phyloP scores from a whole-genome alignment of 2,329 filamentous ascomycete species.

The Exserohilum rostratum region DNA sequence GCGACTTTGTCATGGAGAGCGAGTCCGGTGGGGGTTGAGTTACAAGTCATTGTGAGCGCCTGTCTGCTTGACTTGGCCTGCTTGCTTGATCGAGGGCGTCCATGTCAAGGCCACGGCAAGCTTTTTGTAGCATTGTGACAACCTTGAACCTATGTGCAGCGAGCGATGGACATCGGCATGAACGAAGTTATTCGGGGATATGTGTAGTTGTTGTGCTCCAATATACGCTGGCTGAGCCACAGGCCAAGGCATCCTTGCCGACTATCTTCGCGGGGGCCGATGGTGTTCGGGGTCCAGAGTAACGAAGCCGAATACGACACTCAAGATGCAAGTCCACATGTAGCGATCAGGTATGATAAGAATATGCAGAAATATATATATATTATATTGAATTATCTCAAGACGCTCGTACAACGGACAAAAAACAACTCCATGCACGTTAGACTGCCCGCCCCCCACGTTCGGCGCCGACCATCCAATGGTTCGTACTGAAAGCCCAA shows the following conservation, averaged over 20 bases:
- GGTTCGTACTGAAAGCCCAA: too few species aligned
- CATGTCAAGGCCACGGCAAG: too few species aligned
- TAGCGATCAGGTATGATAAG: too few species aligned
- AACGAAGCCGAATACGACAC: too few species aligned
- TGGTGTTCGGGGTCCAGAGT: too few species aligned
- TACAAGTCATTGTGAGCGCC: conserved; percentile 19
- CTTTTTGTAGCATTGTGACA: neutral
- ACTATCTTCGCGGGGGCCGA: conserved; percentile 12
- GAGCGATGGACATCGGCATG: neutral
- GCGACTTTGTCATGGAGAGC: conserved; percentile 48
- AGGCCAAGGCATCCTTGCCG: conserved; percentile 18
- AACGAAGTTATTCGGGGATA: neutral
- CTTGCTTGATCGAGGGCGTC: neutral
- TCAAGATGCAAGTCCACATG: too few species aligned
- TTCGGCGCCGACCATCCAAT: too few species aligned
- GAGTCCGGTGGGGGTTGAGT: conserved; percentile 8
- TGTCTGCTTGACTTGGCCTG: neutral
- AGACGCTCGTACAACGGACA: conserved; percentile 1
- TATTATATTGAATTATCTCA: conserved; percentile 13
- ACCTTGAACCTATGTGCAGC: neutral
- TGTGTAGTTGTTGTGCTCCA: neutral
- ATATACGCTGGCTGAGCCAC: neutral
- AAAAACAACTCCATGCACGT: neutral
- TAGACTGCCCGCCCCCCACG: neutral
- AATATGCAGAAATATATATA: conserved; percentile 2